Base-by-base conservation (phyloP, 345 rosid genomes). In the Bruguiera gymnorhiza region DNA sequence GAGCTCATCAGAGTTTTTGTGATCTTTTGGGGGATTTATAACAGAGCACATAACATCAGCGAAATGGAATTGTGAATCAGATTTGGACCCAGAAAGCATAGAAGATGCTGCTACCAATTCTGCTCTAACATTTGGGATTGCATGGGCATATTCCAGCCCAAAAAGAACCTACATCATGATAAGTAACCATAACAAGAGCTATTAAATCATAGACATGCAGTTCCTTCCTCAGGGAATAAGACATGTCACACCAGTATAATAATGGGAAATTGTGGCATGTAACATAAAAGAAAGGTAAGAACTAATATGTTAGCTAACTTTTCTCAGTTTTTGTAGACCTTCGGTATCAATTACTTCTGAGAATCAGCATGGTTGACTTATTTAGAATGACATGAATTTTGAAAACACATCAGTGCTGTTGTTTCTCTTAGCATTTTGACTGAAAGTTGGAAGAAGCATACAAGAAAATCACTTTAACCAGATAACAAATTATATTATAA, bases 101-200 rank as follows among this genome's bases (percentile, higher is more conserved):
- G 76, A 78, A 37, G 70, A 11, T 70, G 76, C 77, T 76, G 80
- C 78, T 53, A 50, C 24, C 53, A 84, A 9, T 51, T 82, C 83
- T 73, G 82, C 91, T 85, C 51, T 76, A 39, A 95, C 67, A 62
- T 70, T 62, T 13, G 82, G 81, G 67, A 92, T 82, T 37, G 85
- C 83, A 73, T 88, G 82, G 1, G 92, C 86, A 66, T 87, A 92
- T 66, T 92, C 99, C 78, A 95, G 83, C 66, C 99, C 97, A 79
- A 82, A 95, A 30, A 95, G 97, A 30, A 84, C 87, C 99, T 95
- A 83, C 65, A 84, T 3, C 50, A 59, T 50, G 24, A 65, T 61
- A 61, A 63, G 60, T 66, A 34, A 48, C 21, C 10, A 53, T 52
- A 75, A 34, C 21, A 69, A 60, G 31, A 61, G 31, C 23, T 39